These are phyloP conservation scores for Paecilomyces niveus DNA, from an alignment of 2,329 filamentous ascomycete genomes.

Conservation along the genomic window DNA sequence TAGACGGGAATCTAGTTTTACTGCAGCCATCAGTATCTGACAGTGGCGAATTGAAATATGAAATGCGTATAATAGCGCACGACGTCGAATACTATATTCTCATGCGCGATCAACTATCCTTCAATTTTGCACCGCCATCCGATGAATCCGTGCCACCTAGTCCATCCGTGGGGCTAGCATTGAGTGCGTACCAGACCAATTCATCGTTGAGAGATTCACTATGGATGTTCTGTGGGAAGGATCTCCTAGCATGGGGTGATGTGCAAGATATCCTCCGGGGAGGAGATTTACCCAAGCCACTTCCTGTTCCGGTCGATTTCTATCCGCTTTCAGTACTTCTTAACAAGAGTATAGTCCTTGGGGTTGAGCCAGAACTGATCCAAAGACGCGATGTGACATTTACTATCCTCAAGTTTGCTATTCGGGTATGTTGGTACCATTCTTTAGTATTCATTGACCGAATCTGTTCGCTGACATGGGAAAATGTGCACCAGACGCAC, in stretches of 20 bases:
- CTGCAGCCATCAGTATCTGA: conserved; percentile 80
- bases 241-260: conserved; percentile 83
- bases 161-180: conserved; percentile 40
- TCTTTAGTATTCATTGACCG: not conserved
- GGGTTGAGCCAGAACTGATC: conserved; percentile 87
- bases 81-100: conserved; percentile 93
- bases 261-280: conserved; percentile 75
- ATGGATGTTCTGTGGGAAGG: conserved; percentile 87
- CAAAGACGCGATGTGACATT: conserved; percentile 88
- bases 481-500: conserved; percentile 60
- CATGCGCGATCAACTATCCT: conserved; percentile 71
- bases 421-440: conserved; percentile 59
- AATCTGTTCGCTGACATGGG: conserved; percentile 4
- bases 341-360: conserved; percentile 83
- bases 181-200: conserved; percentile 38
- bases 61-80: conserved; percentile 94
- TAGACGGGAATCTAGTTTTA: conserved; percentile 91
- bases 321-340: conserved; percentile 84
- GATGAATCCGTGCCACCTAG: conserved; percentile 44
- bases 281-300: conserved; percentile 64
- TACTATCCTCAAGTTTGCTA: conserved; percentile 79
- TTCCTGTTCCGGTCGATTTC: conserved; percentile 83
- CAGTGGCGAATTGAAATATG: conserved; percentile 83
- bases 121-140: conserved; percentile 40
- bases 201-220: conserved; percentile 72